These are phyloP conservation scores for Phytophthora hybrid DNA, from an alignment of 352 stramenopile species.

Conservation along the genomic window DNA sequence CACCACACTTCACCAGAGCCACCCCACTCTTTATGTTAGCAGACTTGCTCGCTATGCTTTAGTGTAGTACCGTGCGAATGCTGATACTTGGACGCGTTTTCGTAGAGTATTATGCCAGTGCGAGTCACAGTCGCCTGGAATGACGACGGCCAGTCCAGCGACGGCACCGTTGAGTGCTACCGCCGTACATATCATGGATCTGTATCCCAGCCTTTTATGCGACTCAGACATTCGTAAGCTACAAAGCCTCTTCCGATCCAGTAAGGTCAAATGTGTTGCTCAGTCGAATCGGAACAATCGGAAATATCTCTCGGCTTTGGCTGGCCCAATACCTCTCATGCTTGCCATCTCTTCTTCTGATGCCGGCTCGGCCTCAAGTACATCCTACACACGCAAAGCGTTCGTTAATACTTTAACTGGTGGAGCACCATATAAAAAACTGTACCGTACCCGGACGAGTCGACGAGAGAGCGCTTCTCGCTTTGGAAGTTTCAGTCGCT, in stretches of 20 bases:
- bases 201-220: too few species aligned
- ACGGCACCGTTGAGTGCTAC: too few species aligned
- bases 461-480: constrained; percentile 64
- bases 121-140: too few species aligned
- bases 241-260: background rate
- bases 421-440: background rate
- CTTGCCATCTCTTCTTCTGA: constrained; percentile 70
- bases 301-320: constrained; percentile 68
- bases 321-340: constrained; percentile 60
- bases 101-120: too few species aligned
- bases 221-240: too few species aligned
- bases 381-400: constrained; percentile 38
- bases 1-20: too few species aligned
- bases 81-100: too few species aligned
- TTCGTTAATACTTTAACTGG: background rate
- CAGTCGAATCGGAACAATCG: constrained; percentile 48
- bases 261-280: background rate
- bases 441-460: constrained; percentile 46
- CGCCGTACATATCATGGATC: too few species aligned
- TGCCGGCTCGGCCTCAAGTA: constrained; percentile 52
- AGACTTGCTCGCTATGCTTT: too few species aligned
- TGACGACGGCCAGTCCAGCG: too few species aligned
- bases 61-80: too few species aligned
- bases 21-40: too few species aligned
- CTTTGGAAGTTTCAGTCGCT: constrained; percentile 55